These are phyloP conservation scores for Rhynchospora tenuis DNA, from an alignment of 176 grass and related monocot species.

Conservation along the genomic window DNA sequence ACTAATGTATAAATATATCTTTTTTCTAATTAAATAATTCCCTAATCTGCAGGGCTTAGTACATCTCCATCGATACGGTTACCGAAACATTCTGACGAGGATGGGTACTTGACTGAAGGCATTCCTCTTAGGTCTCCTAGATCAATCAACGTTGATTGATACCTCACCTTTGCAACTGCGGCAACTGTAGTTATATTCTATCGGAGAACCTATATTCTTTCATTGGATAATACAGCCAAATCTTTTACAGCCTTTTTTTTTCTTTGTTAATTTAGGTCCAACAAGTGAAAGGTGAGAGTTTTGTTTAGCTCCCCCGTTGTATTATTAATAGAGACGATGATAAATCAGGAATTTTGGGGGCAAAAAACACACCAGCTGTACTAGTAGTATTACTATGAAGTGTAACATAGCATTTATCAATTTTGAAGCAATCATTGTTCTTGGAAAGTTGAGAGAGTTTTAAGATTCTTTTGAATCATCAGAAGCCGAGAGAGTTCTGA, in stretches of 20 bases:
- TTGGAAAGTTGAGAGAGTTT: background rate
- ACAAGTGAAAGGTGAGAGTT: conserved; percentile 31
- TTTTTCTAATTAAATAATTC: background rate
- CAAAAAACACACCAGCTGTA: conserved; percentile 29
- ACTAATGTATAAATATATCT: background rate
- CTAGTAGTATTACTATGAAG: conserved; percentile 39
- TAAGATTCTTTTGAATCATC: conserved; percentile 9
- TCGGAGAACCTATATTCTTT: conserved; percentile 25
- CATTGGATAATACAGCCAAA: conserved; percentile 23
- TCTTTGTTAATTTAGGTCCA: conserved; percentile 30
- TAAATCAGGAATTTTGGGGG: conserved; percentile 37
- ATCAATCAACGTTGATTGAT: conserved; percentile 22
- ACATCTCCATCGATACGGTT: conserved; percentile 43
- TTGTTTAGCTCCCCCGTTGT: conserved; percentile 31
- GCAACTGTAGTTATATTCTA: conserved; percentile 5
- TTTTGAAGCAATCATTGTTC: background rate
- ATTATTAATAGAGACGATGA: conserved; percentile 30
- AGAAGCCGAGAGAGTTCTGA: background rate
- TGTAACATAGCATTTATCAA: conserved; percentile 20
- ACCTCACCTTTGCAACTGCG: background rate
- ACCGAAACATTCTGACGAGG: conserved; percentile 54
- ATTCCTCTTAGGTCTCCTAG: conserved; percentile 75
- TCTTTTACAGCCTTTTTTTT: conserved; percentile 5
- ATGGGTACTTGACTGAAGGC: conserved; percentile 50
- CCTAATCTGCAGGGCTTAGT: conserved; percentile 37